phyloP scores from a whole-genome alignment of 2,329 filamentous ascomycete genomes.

The Trichoderma harzianum region DNA sequence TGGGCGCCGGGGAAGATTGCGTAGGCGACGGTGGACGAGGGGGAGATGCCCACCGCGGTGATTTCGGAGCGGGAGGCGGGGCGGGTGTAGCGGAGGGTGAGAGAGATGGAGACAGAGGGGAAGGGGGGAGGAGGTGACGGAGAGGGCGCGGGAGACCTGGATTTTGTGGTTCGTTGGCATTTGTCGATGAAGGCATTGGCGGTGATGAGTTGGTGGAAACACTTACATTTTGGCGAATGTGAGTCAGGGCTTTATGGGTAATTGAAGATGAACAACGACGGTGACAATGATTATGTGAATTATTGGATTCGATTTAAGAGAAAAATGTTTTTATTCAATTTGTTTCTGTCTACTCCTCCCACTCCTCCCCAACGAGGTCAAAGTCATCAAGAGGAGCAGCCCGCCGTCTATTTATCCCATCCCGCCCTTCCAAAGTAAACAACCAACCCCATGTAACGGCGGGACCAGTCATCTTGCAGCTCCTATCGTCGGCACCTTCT shows the following conservation, averaged over 20 bases:
- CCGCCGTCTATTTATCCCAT: background rate
- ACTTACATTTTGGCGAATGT: conserved; percentile 4
- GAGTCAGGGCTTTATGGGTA: background rate
- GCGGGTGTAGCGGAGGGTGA: conserved; percentile 29
- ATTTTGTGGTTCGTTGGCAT: background rate
- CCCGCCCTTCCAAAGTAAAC: background rate
- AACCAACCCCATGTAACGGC: background rate
- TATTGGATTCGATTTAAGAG: background rate
- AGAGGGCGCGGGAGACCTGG: background rate
- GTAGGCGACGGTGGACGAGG: conserved; percentile 26
- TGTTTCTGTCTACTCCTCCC: background rate
- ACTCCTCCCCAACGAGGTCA: background rate
- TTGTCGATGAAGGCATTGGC: background rate
- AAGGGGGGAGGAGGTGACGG: conserved; percentile 11
- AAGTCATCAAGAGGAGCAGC: background rate
- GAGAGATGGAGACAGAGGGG: conserved; percentile 18
- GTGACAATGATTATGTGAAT: background rate
- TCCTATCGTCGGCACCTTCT: background rate
- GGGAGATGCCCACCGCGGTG: conserved; percentile 31
- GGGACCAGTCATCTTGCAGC: background rate
- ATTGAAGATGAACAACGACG: background rate
- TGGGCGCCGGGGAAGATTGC: conserved; percentile 31
- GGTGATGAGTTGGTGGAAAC: background rate
- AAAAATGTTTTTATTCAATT: background rate
- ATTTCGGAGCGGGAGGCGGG: conserved; percentile 32